Evolutionary conservation across 768 basidiomycete species (phyloP).

Genomic region (Tricholoma flavovirens): DNA sequence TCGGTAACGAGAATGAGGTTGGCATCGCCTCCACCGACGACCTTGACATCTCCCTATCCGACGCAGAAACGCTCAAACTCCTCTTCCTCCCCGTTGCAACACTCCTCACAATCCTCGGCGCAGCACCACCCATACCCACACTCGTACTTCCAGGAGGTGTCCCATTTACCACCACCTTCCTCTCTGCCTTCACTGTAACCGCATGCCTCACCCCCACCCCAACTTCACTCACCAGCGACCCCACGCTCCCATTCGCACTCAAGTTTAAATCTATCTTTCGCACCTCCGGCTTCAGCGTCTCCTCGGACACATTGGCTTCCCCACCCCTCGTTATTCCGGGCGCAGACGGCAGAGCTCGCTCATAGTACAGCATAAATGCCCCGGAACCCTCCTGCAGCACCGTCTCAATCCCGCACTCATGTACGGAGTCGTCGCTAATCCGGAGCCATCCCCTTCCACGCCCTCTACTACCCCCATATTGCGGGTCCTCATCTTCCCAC

Average conservation of each 20-base stretch:
- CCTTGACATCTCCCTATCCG: slow-evolving; percentile 20
- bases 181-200: slow-evolving; percentile 9
- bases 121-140: slow-evolving; percentile 18
- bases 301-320: slow-evolving; percentile 44
- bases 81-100: slow-evolving; percentile 43
- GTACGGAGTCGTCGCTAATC: slow-evolving; percentile 80
- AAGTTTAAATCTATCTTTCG: slow-evolving; percentile 39
- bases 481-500: slow-evolving; percentile 47
- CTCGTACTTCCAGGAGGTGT: slow-evolving; percentile 8
- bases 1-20: slow-evolving; percentile 10
- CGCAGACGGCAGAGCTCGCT: slow-evolving; percentile 43
- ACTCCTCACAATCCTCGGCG: slow-evolving; percentile 51
- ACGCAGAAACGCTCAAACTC: slow-evolving; percentile 30
- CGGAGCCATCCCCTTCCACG: slow-evolving; percentile 77
- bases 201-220: slow-evolving; percentile 32
- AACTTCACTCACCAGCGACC: slow-evolving; percentile 41
- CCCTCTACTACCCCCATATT: slow-evolving; percentile 15
- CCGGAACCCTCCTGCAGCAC: slow-evolving; percentile 66
- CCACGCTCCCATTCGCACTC: slow-evolving; percentile 44
- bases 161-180: slow-evolving; percentile 13
- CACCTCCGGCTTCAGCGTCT: slow-evolving; percentile 56
- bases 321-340: slow-evolving; percentile 16
- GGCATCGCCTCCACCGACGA: slow-evolving; percentile 3
- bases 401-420: slow-evolving; percentile 67
- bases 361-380: slow-evolving; percentile 97